Base-by-base conservation (phyloP, 805 yeast species). In the Candida khao-thaluensis region DNA sequence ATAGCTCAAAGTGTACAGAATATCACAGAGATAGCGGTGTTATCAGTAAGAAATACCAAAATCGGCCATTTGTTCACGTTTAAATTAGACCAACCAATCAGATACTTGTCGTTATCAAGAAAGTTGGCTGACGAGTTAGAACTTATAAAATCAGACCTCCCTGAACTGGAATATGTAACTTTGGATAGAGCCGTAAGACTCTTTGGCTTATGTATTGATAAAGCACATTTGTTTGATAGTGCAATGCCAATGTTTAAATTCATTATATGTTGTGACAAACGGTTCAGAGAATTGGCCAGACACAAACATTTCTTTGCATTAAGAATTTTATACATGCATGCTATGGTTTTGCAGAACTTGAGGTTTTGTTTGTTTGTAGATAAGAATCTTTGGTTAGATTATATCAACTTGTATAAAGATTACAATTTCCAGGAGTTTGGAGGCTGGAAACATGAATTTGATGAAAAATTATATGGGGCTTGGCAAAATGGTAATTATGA, bases 231-330 rank as follows among this genome's bases (percentile, higher is more conserved):
- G 10, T 22, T 28, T 17, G 51, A 56, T 37, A 54, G 52, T 35
- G 67, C 68, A 2, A 44, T 62, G 9, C 71, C 71, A 5, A 30
- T 64, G 5, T 62, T 51, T 42, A 45, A 56, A 37, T 60, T 64
- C 54, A 30, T 59, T 7, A 39, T 60, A 7, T 10, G 52, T 9
- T 8, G 57, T 9, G 39, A 43, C 2, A 40, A 42, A 4, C 44
- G 44, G 5, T 43, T 40, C 17, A 39, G 39, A 28, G 46, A 35
- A 7, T 36, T 62, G 41, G 42, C 59, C 4, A 46, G 58, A 26
- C 12, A 17, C 2, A 47, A 53, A 24, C 42, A 61, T 30, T 51
- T 42, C 27, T 51, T 53, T 27, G 66, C 68, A 0, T 41, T 60
- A 16, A 44, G 62, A 22, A 7, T 62, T 1, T 34, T 66, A 10